Conservation (phyloP, 2,329 filamentous ascomycete species). For the Aspergillus vadensis region DNA sequence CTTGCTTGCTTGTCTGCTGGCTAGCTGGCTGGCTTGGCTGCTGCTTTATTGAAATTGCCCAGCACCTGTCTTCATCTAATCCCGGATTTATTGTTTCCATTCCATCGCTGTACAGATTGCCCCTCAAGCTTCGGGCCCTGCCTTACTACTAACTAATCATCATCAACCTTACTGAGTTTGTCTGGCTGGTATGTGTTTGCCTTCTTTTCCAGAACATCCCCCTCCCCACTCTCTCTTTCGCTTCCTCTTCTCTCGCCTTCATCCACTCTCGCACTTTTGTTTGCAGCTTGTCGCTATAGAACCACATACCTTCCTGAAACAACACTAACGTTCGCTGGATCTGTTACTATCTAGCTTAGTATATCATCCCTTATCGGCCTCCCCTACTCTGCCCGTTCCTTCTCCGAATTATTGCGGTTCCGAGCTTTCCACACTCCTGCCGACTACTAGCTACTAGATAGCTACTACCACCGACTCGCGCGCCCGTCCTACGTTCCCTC, state of each 20-base stretch:
- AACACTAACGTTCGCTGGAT: not conserved
- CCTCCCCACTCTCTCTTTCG: not conserved
- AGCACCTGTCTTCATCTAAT: not conserved
- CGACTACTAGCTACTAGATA: not conserved
- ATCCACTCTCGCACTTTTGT: not conserved
- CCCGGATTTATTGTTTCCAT: not conserved
- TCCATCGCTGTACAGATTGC: not conserved
- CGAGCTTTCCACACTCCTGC: conserved; percentile 3
- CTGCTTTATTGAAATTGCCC: conserved; percentile 1
- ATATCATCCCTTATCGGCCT: conserved; percentile 6
- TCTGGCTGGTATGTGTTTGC: conserved; percentile 8
- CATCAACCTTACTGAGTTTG: not conserved
- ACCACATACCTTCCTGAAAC: conserved; percentile 20
- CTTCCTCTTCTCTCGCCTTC: conserved; percentile 16
- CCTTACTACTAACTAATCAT: not conserved
- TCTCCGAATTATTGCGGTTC: conserved; percentile 1
- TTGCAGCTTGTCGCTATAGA: conserved; percentile 7
- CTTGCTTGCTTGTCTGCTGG: not conserved
- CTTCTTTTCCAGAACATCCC: not conserved
- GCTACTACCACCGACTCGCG: conserved; percentile 1
- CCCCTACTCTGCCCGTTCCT: conserved; percentile 10
- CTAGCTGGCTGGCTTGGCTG: not conserved
- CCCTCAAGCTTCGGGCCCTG: not conserved
- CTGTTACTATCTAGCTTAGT: not conserved
- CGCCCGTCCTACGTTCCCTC: conserved; percentile 9